Evolutionary conservation across 768 basidiomycete genomes (phyloP), one percentile per base, ranked within the genome.

Genomic region (Gloeophyllum trabeum): DNA sequence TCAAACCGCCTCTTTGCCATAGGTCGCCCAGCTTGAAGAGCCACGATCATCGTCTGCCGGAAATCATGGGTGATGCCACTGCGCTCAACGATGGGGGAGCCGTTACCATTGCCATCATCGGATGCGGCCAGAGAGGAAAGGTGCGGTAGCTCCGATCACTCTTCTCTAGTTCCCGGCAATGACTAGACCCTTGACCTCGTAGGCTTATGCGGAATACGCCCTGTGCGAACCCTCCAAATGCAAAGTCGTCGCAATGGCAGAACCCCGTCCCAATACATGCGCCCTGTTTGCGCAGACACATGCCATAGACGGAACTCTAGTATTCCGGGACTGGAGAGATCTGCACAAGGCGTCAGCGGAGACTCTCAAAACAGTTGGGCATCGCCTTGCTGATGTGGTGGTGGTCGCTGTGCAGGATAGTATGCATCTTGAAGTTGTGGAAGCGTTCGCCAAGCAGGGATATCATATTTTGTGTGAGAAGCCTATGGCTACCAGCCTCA

Each of bases 391-490:
- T 3, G 88, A 93, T 56, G 88, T 87, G 0, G 76, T 91, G 13
- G 52, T 91, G 42, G 69, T 93, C 48, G 71, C 84, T 4, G 84
- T 91, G 1, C 86, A 88, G 48, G 90, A 93, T 52, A 63, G 70
- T 28, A 70, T 87, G 71, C 90, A 93, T 52, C 64, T 69, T 20
- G 79, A 85, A 45, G 79, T 88, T 5, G 73, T 82, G 0, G 54
- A 73, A 6, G 84, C 80, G 0, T 90, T 89, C 61, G 79, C 80
- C 0, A 70, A 67, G 32, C 86, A 87, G 52, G 86, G 87, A 1
- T 92, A 92, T 54, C 80, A 90, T 51, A 85, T 93, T 43, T 68
- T 93, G 18, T 92, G 90, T 59, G 90, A 93, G 70, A 93, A 93
- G 56, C 90, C 90, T 0, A 87, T 93, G 82, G 85, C 88, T 1